Evolutionary conservation across 768 basidiomycete genomes (phyloP).

Genomic region (Suillus variegatus): DNA sequence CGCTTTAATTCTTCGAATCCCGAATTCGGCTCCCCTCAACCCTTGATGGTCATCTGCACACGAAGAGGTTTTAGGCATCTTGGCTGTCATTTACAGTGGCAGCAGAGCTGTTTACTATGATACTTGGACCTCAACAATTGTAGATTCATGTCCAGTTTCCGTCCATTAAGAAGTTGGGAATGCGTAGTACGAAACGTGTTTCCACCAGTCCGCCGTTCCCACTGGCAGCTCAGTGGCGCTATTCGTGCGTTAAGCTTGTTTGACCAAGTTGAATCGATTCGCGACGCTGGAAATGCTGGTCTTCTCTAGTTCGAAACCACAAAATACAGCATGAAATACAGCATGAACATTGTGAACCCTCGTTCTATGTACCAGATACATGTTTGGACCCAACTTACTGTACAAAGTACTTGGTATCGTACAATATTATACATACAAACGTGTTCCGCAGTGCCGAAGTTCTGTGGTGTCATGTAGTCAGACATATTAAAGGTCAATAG

Average conservation of each 20-base stretch:
- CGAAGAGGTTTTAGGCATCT: not conserved
- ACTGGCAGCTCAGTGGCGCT: too few relatives aligned
- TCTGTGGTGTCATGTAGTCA: not conserved
- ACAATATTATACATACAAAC: not conserved
- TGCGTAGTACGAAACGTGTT: not conserved
- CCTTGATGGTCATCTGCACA: not conserved
- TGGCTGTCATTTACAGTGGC: not conserved
- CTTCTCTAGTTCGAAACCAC: too few relatives aligned
- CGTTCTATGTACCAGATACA: not conserved
- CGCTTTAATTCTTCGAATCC: not conserved
- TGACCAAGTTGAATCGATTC: too few relatives aligned
- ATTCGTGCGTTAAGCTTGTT: too few relatives aligned
- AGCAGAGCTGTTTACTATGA: not conserved
- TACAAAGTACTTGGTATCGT: not conserved
- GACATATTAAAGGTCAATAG: not conserved
- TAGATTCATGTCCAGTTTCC: not conserved
- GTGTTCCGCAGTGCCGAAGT: not conserved
- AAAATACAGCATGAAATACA: too few relatives aligned
- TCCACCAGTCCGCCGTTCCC: not conserved
- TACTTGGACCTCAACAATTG: not conserved
- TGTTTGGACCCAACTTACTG: not conserved
- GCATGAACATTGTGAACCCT: too few relatives aligned
- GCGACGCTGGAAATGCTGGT: too few relatives aligned
- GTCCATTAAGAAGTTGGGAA: too few relatives aligned
- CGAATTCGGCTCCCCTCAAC: not conserved